Percentiles rank a stretch among this genome's conserved stretches.
Evolutionary conservation across 2,329 filamentous ascomycete species (phyloP).

Genomic region (Penicillium sp.): DNA sequence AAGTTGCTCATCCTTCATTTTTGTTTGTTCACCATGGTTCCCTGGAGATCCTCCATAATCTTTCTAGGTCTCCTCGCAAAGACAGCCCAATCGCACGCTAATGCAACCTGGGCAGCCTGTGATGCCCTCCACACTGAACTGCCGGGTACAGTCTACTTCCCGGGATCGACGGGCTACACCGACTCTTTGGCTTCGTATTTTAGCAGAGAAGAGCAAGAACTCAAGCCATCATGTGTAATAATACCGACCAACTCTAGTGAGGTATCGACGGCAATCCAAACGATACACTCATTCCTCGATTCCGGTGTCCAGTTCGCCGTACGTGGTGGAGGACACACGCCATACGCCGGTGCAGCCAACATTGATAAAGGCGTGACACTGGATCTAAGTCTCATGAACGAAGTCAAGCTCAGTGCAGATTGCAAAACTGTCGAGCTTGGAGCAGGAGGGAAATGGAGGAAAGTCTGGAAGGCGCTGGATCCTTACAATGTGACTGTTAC

Average conservation of each 20-base stretch:
- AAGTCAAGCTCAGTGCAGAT: slow-evolving; percentile 17
- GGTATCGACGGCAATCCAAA: neutral
- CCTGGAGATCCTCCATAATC: neutral
- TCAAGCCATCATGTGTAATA: neutral
- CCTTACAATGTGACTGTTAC: slow-evolving; percentile 16
- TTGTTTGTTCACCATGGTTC: neutral
- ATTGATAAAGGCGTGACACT: slow-evolving; percentile 46
- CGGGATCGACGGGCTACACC: neutral
- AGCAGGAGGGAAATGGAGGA: slow-evolving; percentile 20
- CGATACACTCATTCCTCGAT: neutral
- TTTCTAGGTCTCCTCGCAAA: neutral
- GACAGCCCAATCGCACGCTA: neutral
- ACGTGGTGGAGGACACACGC: slow-evolving; percentile 46
- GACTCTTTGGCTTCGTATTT: neutral
- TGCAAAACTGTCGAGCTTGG: slow-evolving; percentile 13
- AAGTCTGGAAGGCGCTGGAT: slow-evolving; percentile 17
- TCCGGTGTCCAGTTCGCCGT: slow-evolving; percentile 25
- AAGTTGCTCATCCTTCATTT: neutral
- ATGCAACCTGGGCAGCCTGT: neutral
- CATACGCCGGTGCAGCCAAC: slow-evolving; percentile 40
- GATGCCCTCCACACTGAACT: neutral
- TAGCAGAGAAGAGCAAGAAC: neutral
- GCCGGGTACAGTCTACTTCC: neutral
- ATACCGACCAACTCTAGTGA: neutral
- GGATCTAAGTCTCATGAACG: slow-evolving; percentile 32